Evolutionary conservation across 768 basidiomycete genomes (phyloP).

Genomic region (Lactarius vividus): DNA sequence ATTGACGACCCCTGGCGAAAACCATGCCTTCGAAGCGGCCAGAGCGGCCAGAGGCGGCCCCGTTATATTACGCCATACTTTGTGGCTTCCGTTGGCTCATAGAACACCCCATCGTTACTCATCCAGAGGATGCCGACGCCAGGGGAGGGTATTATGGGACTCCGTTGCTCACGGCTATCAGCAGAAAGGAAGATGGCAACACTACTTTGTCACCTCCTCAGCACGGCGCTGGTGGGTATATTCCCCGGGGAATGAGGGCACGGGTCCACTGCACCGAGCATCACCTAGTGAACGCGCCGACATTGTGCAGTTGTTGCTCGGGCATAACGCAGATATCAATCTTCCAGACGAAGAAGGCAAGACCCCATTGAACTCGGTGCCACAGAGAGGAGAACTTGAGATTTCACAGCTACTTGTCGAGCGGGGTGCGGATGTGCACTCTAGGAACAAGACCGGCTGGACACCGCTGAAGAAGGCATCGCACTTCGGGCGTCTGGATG

Average conservation of each 20-base stretch:
- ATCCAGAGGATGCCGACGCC: neutral
- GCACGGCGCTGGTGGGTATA: no score
- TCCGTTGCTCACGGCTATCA: neutral
- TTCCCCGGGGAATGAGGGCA: no score
- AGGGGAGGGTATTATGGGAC: neutral
- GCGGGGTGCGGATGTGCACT: no score
- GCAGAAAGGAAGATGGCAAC: neutral
- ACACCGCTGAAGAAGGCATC: no score
- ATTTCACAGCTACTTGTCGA: neutral
- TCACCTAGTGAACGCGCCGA: neutral
- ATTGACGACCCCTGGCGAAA: neutral
- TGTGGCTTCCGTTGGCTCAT: neutral
- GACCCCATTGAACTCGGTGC: neutral
- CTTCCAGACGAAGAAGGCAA: no score
- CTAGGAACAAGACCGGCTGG: no score
- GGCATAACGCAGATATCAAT: neutral
- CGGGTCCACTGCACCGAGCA: neutral
- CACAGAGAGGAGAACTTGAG: neutral
- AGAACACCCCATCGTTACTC: neutral
- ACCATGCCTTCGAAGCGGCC: neutral
- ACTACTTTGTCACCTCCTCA: neutral
- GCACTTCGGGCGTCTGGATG: no score
- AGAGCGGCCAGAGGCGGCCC: neutral
- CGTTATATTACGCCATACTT: neutral
- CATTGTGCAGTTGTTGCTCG: neutral